A percentile compares a stretch with the other conserved stretches of the same genome.
Conservation (phyloP, 352 stramenopile species). For the Pythium sp. region DNA sequence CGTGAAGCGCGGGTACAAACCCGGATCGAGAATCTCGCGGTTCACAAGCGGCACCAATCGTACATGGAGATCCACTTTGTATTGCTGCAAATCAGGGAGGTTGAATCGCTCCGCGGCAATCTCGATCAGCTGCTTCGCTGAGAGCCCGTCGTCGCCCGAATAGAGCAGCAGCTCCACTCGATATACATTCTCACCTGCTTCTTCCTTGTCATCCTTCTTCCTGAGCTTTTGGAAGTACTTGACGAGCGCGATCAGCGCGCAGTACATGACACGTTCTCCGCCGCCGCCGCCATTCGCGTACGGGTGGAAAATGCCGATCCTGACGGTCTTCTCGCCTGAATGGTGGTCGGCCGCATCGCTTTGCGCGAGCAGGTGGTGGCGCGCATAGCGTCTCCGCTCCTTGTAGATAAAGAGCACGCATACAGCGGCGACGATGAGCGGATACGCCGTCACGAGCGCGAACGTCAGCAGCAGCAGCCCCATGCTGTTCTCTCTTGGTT, state of each 20-base stretch:
- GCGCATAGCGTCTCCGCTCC: constrained; percentile 40
- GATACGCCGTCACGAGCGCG: constrained; percentile 21
- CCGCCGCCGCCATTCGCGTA: constrained; percentile 95
- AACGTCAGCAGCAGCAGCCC: constrained; percentile 25
- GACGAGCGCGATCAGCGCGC: constrained; percentile 88
- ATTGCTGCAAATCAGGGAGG: constrained; percentile 62
- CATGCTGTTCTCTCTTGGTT: background rate
- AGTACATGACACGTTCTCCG: constrained; percentile 98
- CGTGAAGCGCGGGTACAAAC: constrained; percentile 89
- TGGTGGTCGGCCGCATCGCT: constrained; percentile 16
- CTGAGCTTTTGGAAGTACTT: constrained; percentile 32
- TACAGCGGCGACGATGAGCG: constrained; percentile 22
- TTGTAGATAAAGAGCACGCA: constrained; percentile 32
- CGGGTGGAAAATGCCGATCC: constrained; percentile 93
- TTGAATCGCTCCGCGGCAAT: constrained; percentile 85
- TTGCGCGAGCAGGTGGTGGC: constrained; percentile 24
- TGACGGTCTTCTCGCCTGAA: constrained; percentile 24
- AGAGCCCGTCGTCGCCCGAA: constrained; percentile 73
- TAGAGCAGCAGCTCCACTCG: constrained; percentile 59
- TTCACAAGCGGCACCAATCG: constrained; percentile 75
- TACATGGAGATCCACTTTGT: constrained; percentile 47
- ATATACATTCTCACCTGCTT: background rate
- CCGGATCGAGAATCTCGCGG: constrained; percentile 71
- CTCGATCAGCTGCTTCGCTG: constrained; percentile 61
- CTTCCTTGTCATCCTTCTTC: background rate